Evolutionary conservation across 2,329 filamentous ascomycete genomes (phyloP).

Genomic region (Huntiella abstrusa): DNA sequence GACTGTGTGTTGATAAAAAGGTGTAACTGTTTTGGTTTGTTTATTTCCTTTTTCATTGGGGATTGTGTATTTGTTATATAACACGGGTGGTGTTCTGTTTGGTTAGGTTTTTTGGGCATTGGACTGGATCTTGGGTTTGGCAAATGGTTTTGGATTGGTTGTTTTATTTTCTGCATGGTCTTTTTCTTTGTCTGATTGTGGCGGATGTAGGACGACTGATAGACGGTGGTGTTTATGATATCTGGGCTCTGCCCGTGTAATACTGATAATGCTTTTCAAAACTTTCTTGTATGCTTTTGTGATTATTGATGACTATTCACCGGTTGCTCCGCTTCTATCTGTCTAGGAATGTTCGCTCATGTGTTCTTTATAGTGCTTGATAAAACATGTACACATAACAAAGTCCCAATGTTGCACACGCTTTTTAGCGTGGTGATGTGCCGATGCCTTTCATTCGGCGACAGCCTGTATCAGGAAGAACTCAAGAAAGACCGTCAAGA

Average conservation of each 20-base stretch:
- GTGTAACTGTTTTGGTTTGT: constrained; percentile 1
- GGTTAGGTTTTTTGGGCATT: background rate
- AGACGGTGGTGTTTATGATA: constrained; percentile 2
- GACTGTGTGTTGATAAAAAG: background rate
- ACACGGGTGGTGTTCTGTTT: background rate
- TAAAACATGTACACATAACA: no score
- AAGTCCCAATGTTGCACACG: no score
- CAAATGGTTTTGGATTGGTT: background rate
- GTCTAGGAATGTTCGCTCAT: no score
- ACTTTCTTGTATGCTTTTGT: background rate
- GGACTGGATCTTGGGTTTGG: background rate
- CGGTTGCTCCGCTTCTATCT: no score
- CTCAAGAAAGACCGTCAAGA: no score
- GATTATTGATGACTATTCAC: background rate
- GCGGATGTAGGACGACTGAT: no score
- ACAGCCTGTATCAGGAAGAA: no score
- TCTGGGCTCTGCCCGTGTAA: constrained; percentile 5
- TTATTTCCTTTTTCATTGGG: background rate
- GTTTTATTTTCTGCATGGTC: background rate
- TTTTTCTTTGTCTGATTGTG: background rate
- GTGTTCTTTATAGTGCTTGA: no score
- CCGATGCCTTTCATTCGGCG: no score
- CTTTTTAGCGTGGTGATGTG: no score
- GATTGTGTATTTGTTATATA: background rate
- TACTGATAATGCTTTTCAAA: background rate